phyloP scores from a whole-genome alignment of 495 filamentous ascomycete genomes.

The Neurospora tetraspora region DNA sequence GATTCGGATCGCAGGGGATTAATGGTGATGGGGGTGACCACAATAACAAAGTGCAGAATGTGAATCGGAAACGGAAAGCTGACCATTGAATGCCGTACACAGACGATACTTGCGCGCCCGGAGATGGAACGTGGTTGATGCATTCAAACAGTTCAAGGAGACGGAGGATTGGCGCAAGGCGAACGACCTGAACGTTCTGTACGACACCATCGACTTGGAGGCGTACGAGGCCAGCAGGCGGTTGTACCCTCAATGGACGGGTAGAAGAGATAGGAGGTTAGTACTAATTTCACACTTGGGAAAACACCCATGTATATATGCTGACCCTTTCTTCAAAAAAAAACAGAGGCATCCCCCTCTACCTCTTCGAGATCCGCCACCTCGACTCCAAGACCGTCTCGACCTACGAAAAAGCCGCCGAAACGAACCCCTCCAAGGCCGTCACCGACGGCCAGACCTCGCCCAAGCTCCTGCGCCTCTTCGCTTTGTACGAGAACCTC shows the following conservation, averaged over 20 bases:
- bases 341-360: conserved; percentile 72
- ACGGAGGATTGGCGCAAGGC: conserved; percentile 81
- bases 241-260: conserved; percentile 90
- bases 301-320: not conserved
- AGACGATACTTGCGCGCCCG: conserved; percentile 76
- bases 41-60: not conserved
- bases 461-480: conserved; percentile 64
- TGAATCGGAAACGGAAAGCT: not conserved
- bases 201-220: conserved; percentile 68
- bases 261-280: conserved; percentile 60
- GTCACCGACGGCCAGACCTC: conserved; percentile 51
- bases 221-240: conserved; percentile 70
- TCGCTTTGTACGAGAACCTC: conserved; percentile 82
- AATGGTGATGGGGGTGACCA: not conserved
- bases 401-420: conserved; percentile 57
- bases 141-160: conserved; percentile 75
- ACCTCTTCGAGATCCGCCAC: conserved; percentile 76
- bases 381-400: conserved; percentile 70
- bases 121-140: conserved; percentile 60
- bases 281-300: not conserved
- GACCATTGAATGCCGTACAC: not conserved
- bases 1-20: not conserved
- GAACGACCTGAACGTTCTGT: conserved; percentile 63
- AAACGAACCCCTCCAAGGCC: conserved; percentile 41
- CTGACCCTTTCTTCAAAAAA: not conserved